Evolutionary conservation across 192 early-diverging fungal genomes (phyloP).

Genomic region (Gaertneriomyces sp.): DNA sequence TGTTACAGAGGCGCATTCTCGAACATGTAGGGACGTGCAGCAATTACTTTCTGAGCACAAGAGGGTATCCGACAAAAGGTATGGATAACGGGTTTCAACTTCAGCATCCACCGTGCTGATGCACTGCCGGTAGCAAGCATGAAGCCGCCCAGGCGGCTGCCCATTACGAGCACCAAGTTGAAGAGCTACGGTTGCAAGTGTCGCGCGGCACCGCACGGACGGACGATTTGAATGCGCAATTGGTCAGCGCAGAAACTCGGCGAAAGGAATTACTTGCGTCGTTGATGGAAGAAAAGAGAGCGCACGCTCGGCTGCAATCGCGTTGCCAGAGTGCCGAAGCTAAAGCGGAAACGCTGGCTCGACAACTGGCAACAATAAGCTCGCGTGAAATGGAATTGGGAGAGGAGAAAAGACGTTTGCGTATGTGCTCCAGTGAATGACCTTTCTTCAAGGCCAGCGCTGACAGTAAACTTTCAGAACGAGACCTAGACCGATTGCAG

Average conservation of each 20-base stretch:
- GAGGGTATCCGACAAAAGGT: slow-evolving; percentile 30
- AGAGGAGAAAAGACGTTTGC: slow-evolving; percentile 37
- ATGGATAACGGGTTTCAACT: background rate
- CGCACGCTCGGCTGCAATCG: slow-evolving; percentile 11
- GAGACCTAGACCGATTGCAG: slow-evolving; percentile 39
- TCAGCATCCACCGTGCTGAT: background rate
- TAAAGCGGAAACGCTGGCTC: slow-evolving; percentile 19
- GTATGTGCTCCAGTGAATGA: slow-evolving; percentile 9
- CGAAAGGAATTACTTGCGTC: slow-evolving; percentile 27
- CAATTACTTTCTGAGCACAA: slow-evolving; percentile 39
- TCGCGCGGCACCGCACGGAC: slow-evolving; percentile 7
- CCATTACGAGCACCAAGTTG: slow-evolving; percentile 32
- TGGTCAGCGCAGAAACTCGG: slow-evolving; percentile 1
- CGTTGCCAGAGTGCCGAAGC: slow-evolving; percentile 26
- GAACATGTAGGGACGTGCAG: slow-evolving; percentile 43
- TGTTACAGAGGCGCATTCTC: slow-evolving; percentile 36
- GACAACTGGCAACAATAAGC: slow-evolving; percentile 23
- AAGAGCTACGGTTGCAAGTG: slow-evolving; percentile 27
- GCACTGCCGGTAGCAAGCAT: slow-evolving; percentile 24
- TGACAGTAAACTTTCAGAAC: slow-evolving; percentile 21
- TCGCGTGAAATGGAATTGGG: slow-evolving; percentile 35
- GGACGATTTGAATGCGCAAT: slow-evolving; percentile 28
- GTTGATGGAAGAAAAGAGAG: slow-evolving; percentile 37
- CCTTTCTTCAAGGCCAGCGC: background rate
- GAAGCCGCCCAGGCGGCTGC: slow-evolving; percentile 18